Evolutionary conservation across 2,329 filamentous ascomycete genomes (phyloP).

Genomic region (Exophiala sp.): DNA sequence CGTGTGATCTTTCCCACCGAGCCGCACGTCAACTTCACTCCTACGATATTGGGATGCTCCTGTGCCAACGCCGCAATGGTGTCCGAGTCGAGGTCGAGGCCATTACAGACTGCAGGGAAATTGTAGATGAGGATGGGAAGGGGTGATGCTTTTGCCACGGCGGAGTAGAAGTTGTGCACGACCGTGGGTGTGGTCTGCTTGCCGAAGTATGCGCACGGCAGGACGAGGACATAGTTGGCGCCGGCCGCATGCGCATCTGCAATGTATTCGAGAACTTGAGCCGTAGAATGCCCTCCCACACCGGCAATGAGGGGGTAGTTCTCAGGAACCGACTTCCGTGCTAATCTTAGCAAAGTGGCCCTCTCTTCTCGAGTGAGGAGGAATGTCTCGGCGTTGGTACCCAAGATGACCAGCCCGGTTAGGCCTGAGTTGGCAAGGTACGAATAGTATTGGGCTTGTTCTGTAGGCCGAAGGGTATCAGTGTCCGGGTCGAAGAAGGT

Average conservation of each 20-base stretch:
- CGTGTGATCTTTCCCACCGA: conserved; percentile 56
- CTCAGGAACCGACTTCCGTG: conserved; percentile 45
- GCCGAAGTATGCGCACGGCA: conserved; percentile 60
- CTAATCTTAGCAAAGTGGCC: conserved; percentile 49
- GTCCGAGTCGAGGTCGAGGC: conserved; percentile 61
- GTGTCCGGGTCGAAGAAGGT: conserved; percentile 49
- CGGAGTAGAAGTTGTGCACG: conserved; percentile 53
- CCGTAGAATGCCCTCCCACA: conserved; percentile 57
- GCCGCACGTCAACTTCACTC: conserved; percentile 61
- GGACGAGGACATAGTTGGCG: conserved; percentile 55
- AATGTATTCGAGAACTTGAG: conserved; percentile 56
- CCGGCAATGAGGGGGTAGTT: conserved; percentile 58
- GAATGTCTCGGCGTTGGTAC: conserved; percentile 52
- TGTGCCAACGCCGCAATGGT: conserved; percentile 51
- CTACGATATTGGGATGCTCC: conserved; percentile 52
- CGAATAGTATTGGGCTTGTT: conserved; percentile 48
- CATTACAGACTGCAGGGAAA: conserved; percentile 62
- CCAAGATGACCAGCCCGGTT: conserved; percentile 49
- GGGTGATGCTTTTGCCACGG: conserved; percentile 47
- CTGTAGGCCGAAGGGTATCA: conserved; percentile 44
- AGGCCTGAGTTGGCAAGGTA: conserved; percentile 48
- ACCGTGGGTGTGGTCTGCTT: conserved; percentile 54
- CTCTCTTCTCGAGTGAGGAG: conserved; percentile 55
- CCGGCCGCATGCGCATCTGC: conserved; percentile 55
- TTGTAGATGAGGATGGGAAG: conserved; percentile 61